Evolutionary conservation across 176 grass and related monocot species (phyloP), one percentile per base, ranked within the genome.

Genomic region (Luzula sylvatica): DNA sequence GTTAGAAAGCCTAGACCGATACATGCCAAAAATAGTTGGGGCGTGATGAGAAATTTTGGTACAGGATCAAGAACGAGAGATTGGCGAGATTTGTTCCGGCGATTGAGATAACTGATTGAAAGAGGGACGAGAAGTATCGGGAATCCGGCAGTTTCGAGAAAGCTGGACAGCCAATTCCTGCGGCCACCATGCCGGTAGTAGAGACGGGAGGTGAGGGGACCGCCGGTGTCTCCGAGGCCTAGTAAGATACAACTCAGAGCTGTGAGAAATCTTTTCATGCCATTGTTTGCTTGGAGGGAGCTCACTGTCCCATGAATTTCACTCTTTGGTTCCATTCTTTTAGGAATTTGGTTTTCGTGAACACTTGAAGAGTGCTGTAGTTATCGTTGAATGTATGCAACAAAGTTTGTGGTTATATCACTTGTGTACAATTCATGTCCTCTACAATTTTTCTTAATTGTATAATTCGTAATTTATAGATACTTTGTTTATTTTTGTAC

Each of bases 181-280:
- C 4, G n/a, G 52, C 76, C 76, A 17, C 76, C 76, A 24, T 79
- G 67, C 22, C 30, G 44, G 53, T 72, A 79, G 45, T 79, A 79
- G 61, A 79, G 63, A 8, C 76, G 61, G 0, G 74, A 77, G 8
- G 58, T 61, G 2, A 61, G 2, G n/a, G 58, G 58, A 15, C 58
- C 58, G 3, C 58, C 58, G 13, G 58, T 61, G 21, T 61, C 58
- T 0, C 58, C 58, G 23, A 61, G 58, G 3, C 12, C 58, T 9
- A 61, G 58, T 19, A 61, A 61, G 13, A 61, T 11, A 8, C 58
- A 61, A 25, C 44, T 61, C 17, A 61, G 40, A 44, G 58, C 58
- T 61, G 23, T 61, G 12, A 46, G 58, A 4, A 61, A 28, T 1
- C 41, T 22, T 9, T 35, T 35, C 16, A 46, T 46, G 21, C 40